phyloP scores from a whole-genome alignment of 768 basidiomycete genomes.

The Tremella mesenterica region DNA sequence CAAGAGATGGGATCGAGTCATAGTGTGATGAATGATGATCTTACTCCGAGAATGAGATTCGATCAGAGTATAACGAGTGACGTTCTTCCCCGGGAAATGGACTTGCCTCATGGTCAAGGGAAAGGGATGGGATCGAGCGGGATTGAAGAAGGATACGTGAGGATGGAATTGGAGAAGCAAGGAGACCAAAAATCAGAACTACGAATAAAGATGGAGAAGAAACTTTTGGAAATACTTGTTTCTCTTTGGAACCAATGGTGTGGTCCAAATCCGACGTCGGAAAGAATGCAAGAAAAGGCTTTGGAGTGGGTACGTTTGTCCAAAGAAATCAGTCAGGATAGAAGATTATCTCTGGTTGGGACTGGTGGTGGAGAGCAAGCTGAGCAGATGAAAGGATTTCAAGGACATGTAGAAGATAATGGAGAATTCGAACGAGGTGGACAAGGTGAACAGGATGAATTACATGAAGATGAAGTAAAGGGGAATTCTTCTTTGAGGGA shows the following conservation, averaged over 20 bases:
- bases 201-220: background rate
- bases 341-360: background rate
- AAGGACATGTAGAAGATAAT: too few relatives aligned
- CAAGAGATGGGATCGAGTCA: background rate
- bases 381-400: background rate
- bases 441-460: background rate
- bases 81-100: background rate
- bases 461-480: background rate
- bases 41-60: background rate
- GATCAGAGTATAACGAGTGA: background rate
- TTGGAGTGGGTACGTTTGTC: conserved; percentile 10
- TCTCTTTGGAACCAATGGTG: background rate
- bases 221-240: background rate
- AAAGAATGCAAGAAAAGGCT: conserved; percentile 10
- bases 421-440: too few relatives aligned
- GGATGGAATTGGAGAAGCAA: too few relatives aligned
- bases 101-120: background rate
- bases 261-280: background rate
- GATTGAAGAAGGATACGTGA: background rate
- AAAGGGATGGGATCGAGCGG: background rate
- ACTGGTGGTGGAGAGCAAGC: background rate
- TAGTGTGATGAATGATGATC: background rate
- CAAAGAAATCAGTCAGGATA: too few relatives aligned
- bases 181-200: background rate
- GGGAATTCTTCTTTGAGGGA: background rate